These are phyloP conservation scores for Aspergillus aculeatinus DNA, from an alignment of 2,329 filamentous ascomycete species.

Conservation along the genomic window DNA sequence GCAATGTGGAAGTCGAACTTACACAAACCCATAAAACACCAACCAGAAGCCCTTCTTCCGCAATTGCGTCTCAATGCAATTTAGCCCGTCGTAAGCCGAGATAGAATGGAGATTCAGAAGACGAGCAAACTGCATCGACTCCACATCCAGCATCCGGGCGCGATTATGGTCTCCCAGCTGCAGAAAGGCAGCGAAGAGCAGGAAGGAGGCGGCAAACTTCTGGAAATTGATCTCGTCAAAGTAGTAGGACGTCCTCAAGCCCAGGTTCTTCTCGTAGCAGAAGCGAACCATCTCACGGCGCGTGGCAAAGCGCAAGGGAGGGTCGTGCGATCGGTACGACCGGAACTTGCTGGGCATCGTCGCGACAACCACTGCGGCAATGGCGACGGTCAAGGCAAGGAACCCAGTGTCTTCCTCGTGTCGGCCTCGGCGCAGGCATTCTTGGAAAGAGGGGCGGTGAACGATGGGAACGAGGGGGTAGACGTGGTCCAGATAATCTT, in stretches of 20 bases:
- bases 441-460: slow-evolving; percentile 16
- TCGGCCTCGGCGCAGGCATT: slow-evolving; percentile 7
- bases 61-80: slow-evolving; percentile 36
- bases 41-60: slow-evolving; percentile 42
- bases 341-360: slow-evolving; percentile 16
- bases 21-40: slow-evolving; percentile 34
- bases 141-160: slow-evolving; percentile 39
- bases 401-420: slow-evolving; percentile 12
- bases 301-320: slow-evolving; percentile 9
- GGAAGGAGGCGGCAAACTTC: slow-evolving; percentile 39
- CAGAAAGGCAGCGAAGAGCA: slow-evolving; percentile 33
- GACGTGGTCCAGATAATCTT: slow-evolving; percentile 16
- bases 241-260: slow-evolving; percentile 11
- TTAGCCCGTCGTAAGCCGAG: slow-evolving; percentile 32
- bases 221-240: slow-evolving; percentile 28
- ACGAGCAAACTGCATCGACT: slow-evolving; percentile 36
- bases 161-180: slow-evolving; percentile 39
- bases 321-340: slow-evolving; percentile 4
- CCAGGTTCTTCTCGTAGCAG: slow-evolving; percentile 13
- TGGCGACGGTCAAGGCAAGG: slow-evolving; percentile 8
- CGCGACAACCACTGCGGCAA: slow-evolving; percentile 16
- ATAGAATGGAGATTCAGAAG: slow-evolving; percentile 33
- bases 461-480: slow-evolving; percentile 18
- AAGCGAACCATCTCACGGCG: slow-evolving; percentile 15
- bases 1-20: neutral